Evolutionary conservation across 1,284 basidiomycete genomes (phyloP).

Genomic region (Moniliella sp.): DNA sequence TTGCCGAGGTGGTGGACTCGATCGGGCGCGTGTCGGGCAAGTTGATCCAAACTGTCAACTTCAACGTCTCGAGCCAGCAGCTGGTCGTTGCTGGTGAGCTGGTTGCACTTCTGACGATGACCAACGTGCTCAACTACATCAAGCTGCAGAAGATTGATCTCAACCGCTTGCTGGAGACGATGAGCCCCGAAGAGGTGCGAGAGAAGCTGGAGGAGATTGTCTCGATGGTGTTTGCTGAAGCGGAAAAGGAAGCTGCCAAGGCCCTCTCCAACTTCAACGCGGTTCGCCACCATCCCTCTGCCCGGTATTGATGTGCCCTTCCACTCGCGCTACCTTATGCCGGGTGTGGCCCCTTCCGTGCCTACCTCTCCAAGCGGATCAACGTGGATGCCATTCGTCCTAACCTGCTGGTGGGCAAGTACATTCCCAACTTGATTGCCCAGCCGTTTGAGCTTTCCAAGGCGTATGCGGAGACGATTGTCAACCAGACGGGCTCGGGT

Average conservation of each 20-base stretch:
- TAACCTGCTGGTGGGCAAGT: constrained; percentile 50
- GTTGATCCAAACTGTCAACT: constrained; percentile 64
- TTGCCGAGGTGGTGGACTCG: constrained; percentile 80
- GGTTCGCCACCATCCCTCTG: constrained; percentile 44
- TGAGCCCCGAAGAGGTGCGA: constrained; percentile 65
- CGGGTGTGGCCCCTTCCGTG: constrained; percentile 83
- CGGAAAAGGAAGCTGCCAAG: constrained; percentile 52
- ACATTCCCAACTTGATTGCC: constrained; percentile 90
- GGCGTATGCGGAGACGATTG: constrained; percentile 72
- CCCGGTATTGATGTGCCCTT: constrained; percentile 97
- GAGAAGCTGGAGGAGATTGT: constrained; percentile 79
- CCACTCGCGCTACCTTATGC: constrained; percentile 85
- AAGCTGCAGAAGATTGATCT: constrained; percentile 94
- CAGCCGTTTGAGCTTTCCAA: constrained; percentile 74
- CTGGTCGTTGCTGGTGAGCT: constrained; percentile 82
- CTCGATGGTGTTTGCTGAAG: constrained; percentile 54
- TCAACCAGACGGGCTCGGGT: constrained; percentile 44
- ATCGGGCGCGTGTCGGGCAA: constrained; percentile 49
- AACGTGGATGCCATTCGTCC: constrained; percentile 48
- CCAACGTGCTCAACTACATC: constrained; percentile 84
- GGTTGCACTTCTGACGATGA: constrained; percentile 71
- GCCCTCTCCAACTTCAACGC: constrained; percentile 81
- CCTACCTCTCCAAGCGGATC: constrained; percentile 93
- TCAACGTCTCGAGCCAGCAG: constrained; percentile 65
- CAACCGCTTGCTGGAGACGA: constrained; percentile 61